Conservation (phyloP, 1,284 basidiomycete genomes). For the Pterula multifida region DNA sequence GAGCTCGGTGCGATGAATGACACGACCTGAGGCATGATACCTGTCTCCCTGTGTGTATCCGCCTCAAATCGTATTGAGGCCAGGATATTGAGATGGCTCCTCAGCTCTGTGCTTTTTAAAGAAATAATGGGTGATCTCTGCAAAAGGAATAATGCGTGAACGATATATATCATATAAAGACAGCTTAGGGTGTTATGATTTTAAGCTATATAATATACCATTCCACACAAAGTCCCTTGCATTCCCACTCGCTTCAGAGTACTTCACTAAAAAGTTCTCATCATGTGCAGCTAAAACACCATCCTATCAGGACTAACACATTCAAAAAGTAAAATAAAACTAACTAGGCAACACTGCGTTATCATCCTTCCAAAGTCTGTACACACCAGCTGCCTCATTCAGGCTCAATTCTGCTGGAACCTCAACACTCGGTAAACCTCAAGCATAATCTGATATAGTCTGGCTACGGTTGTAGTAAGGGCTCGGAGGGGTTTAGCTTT, state of each 20-base stretch:
- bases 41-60: slow-evolving; percentile 19
- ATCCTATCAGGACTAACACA: slow-evolving; percentile 9
- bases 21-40: slow-evolving; percentile 20
- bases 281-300: slow-evolving; percentile 35
- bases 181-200: slow-evolving; percentile 13
- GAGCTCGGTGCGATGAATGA: slow-evolving; percentile 21
- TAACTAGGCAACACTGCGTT: slow-evolving; percentile 35
- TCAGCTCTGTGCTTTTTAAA: too few species aligned
- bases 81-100: too few species aligned
- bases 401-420: slow-evolving; percentile 49
- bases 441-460: slow-evolving; percentile 21
- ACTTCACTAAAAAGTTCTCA: slow-evolving; percentile 61
- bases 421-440: slow-evolving; percentile 35
- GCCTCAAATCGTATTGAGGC: slow-evolving; percentile 19
- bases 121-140: too few species aligned
- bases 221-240: slow-evolving; percentile 66
- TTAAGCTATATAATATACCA: slow-evolving; percentile 40
- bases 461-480: slow-evolving; percentile 34
- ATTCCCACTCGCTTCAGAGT: slow-evolving; percentile 61
- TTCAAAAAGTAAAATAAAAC: slow-evolving; percentile 11
- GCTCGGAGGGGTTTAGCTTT: slow-evolving; percentile 20
- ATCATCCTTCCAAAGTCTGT: slow-evolving; percentile 59
- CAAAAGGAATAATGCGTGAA: too few species aligned
- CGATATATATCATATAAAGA: too few species aligned
- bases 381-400: slow-evolving; percentile 53